phyloP scores from a whole-genome alignment of 2,329 filamentous ascomycete species.

The Knufia fluminis region DNA sequence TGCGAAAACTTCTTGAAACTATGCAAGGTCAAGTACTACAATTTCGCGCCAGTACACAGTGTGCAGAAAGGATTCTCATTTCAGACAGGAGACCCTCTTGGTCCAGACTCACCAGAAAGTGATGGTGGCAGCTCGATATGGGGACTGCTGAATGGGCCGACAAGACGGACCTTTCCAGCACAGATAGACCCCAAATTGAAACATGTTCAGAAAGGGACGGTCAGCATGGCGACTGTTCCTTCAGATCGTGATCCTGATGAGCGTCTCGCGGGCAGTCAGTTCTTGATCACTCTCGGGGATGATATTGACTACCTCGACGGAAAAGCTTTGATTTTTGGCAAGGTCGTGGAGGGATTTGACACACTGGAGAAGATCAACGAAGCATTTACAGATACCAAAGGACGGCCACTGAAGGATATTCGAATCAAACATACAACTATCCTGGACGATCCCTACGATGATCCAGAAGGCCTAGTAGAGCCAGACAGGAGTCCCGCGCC shows the following conservation, averaged over 20 bases:
- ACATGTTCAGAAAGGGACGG: slow-evolving; percentile 79
- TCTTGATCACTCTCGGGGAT: slow-evolving; percentile 83
- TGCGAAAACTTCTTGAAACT: slow-evolving; percentile 99
- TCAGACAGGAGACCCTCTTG: slow-evolving; percentile 89
- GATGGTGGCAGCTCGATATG: slow-evolving; percentile 92
- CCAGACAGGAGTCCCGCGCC: slow-evolving; percentile 73
- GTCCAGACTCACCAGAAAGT: slow-evolving; percentile 71
- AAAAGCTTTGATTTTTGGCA: slow-evolving; percentile 89
- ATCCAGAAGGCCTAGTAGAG: slow-evolving; percentile 66
- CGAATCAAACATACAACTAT: slow-evolving; percentile 87
- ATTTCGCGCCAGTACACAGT: slow-evolving; percentile 85
- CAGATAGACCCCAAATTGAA: slow-evolving; percentile 79
- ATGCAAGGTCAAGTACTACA: slow-evolving; percentile 99
- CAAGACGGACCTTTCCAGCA: slow-evolving; percentile 70
- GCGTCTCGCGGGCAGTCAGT: slow-evolving; percentile 79
- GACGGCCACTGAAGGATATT: slow-evolving; percentile 85
- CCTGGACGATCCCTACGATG: slow-evolving; percentile 83
- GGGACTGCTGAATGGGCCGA: slow-evolving; percentile 63
- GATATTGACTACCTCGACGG: slow-evolving; percentile 85
- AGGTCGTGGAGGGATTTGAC: slow-evolving; percentile 93
- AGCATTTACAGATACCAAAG: slow-evolving; percentile 76
- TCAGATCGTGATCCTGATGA: slow-evolving; percentile 67
- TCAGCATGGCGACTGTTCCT: slow-evolving; percentile 93
- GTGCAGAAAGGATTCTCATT: slow-evolving; percentile 94
- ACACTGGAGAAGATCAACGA: slow-evolving; percentile 86